Evolutionary conservation across 257 asterid genomes (phyloP).

Genomic region (Rhazya stricta): DNA sequence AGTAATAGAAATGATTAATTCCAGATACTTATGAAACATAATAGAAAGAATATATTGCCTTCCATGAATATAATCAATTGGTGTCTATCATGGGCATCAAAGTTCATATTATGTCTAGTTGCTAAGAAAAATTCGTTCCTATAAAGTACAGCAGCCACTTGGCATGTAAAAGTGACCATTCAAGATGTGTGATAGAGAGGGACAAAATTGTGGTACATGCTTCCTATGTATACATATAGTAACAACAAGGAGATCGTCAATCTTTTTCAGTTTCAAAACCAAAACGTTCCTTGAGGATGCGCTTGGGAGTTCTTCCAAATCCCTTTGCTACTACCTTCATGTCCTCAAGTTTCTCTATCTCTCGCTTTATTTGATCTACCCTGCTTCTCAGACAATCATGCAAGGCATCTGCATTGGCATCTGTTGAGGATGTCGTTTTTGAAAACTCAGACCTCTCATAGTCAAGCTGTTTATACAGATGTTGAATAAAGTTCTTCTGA

Average conservation of each 20-base stretch:
- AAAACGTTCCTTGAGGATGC: slow-evolving; percentile 48
- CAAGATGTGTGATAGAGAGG: background rate
- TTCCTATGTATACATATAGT: background rate
- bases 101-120: background rate
- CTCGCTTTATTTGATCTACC: slow-evolving; percentile 44
- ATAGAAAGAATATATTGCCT: background rate
- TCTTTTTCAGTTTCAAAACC: slow-evolving; percentile 30
- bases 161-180: background rate
- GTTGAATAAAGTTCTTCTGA: slow-evolving; percentile 42
- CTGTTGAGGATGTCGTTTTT: slow-evolving; percentile 23
- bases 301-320: slow-evolving; percentile 57
- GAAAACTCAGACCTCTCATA: slow-evolving; percentile 42
- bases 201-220: background rate
- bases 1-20: background rate
- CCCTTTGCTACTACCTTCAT: slow-evolving; percentile 65
- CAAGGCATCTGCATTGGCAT: slow-evolving; percentile 31
- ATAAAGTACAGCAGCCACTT: background rate
- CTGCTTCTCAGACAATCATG: slow-evolving; percentile 33
- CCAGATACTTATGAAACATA: background rate
- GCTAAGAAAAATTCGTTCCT: background rate
- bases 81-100: background rate
- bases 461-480: slow-evolving; percentile 51
- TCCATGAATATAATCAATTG: background rate
- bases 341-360: slow-evolving; percentile 43
- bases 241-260: background rate